phyloP scores from a whole-genome alignment of 108 stramenopile genomes.

The Stephanodiscus minutulus region DNA sequence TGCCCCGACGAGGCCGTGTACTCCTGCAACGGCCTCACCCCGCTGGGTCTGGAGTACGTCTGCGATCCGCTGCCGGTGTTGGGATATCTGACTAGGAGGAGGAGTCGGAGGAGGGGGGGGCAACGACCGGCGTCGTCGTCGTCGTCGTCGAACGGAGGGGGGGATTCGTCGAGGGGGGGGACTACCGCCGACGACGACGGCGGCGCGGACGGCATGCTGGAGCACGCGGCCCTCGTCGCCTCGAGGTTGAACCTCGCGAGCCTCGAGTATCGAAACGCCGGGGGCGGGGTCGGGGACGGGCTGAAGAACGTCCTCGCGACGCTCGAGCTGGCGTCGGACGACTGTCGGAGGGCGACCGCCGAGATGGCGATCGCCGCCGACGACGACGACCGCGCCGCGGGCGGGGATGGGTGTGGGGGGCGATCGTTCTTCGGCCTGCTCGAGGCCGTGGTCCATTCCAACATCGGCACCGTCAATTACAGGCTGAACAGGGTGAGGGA shows the following conservation, averaged over 20 bases:
- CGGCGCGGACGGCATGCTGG: constrained; percentile 19
- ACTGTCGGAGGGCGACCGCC: constrained; percentile 2
- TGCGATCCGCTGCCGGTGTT: constrained; percentile 45
- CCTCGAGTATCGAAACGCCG: constrained; percentile 33
- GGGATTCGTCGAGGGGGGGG: no score
- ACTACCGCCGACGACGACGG: constrained; percentile 1
- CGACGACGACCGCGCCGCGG: not conserved
- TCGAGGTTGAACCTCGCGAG: constrained; percentile 34
- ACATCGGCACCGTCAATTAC: constrained; percentile 39
- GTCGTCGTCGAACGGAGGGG: constrained; percentile 2
- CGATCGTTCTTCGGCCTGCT: constrained; percentile 20
- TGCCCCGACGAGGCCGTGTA: constrained; percentile 30
- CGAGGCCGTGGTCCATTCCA: constrained; percentile 35
- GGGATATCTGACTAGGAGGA: constrained; percentile 18
- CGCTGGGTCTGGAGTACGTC: constrained; percentile 44
- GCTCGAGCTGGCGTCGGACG: constrained; percentile 8
- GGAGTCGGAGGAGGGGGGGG: not conserved
- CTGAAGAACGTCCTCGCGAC: constrained; percentile 25
- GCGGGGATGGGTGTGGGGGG: no score
- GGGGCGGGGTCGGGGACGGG: constrained; percentile 19
- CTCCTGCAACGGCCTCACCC: constrained; percentile 43
- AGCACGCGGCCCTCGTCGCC: constrained; percentile 28
- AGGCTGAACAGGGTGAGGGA: constrained; percentile 47
- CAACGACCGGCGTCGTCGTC: not conserved
- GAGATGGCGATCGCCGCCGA: not conserved